These are phyloP conservation scores for Arthroderma uncinatum DNA, from an alignment of 2,329 filamentous ascomycete species.

Conservation along the genomic window DNA sequence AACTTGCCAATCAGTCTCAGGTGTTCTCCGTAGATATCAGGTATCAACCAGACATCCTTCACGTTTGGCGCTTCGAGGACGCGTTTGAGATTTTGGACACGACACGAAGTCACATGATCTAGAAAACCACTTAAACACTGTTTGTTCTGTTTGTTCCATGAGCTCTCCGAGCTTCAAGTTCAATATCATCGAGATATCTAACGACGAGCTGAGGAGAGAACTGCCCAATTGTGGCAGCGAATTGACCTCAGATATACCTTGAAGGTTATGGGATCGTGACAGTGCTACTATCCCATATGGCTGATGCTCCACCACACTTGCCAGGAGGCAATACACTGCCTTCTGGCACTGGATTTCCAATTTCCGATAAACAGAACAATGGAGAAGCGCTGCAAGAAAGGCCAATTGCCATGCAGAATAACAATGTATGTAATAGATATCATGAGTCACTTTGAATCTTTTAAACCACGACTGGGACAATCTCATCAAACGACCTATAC, in stretches of 20 bases:
- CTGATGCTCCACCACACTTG: conserved; percentile 5
- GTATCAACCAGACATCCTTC: background rate
- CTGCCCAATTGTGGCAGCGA: background rate
- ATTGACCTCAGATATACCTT: background rate
- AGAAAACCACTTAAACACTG: background rate
- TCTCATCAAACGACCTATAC: background rate
- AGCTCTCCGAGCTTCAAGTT: background rate
- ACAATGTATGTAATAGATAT: conserved; percentile 9
- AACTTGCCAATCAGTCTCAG: background rate
- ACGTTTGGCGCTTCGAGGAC: background rate
- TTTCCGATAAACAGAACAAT: background rate
- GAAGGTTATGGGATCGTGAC: background rate
- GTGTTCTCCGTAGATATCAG: too few relatives aligned
- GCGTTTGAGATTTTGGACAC: background rate
- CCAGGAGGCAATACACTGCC: background rate
- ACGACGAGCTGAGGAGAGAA: background rate
- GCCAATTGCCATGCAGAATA: conserved; percentile 9
- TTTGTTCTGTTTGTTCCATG: background rate
- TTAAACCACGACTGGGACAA: background rate
- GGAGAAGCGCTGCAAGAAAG: conserved; percentile 4
- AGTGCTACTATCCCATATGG: conserved; percentile 5
- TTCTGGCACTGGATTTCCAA: background rate
- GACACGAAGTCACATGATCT: conserved; percentile 5
- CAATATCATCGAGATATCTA: background rate
- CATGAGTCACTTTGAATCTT: background rate